Percentiles rank a stretch among this genome's conserved stretches.
phyloP scores from a whole-genome alignment of 164 flowering plant genomes.

The Akebia trifoliata region DNA sequence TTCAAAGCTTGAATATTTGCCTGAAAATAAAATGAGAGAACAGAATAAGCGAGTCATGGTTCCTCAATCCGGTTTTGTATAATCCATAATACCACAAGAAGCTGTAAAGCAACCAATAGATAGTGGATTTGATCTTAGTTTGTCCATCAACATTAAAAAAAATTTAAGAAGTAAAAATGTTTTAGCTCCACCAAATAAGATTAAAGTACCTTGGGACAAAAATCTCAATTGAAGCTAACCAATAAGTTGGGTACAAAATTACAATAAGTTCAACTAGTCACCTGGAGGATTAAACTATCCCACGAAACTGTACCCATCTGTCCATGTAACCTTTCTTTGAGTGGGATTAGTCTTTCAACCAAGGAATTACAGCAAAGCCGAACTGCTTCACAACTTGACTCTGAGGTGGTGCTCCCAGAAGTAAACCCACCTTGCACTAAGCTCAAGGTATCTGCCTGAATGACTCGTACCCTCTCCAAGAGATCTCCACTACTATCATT shows the following conservation, averaged over 20 bases:
- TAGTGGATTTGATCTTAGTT: too few species aligned
- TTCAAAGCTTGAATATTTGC: slow-evolving; percentile 42
- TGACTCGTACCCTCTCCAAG: slow-evolving; percentile 58
- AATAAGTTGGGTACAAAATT: background rate
- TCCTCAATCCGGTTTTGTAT: background rate
- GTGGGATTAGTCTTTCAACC: slow-evolving; percentile 61
- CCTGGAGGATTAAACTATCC: slow-evolving; percentile 62
- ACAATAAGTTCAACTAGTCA: slow-evolving; percentile 19
- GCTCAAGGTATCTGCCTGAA: slow-evolving; percentile 84
- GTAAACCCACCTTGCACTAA: slow-evolving; percentile 85
- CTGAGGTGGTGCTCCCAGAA: slow-evolving; percentile 89
- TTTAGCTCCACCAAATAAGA: too few species aligned
- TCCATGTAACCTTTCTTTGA: slow-evolving; percentile 47
- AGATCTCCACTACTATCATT: slow-evolving; percentile 47
- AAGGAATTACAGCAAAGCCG: slow-evolving; percentile 62
- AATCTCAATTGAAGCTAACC: slow-evolving; percentile 3
- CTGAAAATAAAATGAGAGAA: slow-evolving; percentile 43
- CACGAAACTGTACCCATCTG: slow-evolving; percentile 49
- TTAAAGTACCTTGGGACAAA: too few species aligned
- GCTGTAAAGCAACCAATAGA: too few species aligned
- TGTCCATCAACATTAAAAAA: too few species aligned
- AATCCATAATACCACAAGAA: too few species aligned
- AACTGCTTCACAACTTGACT: slow-evolving; percentile 89
- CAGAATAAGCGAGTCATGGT: background rate
- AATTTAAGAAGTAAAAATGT: too few species aligned